Percentiles rank a stretch among this genome's conserved stretches.
phyloP scores from a whole-genome alignment of 139 green algal genomes.

The Yamagishiella unicocca region DNA sequence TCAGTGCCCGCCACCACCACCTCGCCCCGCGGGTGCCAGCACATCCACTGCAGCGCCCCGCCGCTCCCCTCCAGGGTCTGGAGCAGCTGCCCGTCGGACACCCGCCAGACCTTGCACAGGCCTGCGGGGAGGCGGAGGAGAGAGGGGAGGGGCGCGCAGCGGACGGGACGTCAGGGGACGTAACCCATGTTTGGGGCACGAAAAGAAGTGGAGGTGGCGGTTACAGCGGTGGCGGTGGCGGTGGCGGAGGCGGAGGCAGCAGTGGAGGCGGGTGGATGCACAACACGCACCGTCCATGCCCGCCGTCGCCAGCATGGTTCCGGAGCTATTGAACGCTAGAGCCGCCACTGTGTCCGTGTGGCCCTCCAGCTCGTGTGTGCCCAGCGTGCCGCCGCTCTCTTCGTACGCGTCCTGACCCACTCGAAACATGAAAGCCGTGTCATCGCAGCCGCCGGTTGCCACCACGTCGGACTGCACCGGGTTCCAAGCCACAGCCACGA shows the following conservation, averaged over 20 bases:
- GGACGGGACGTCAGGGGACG: neutral
- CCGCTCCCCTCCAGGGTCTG: constrained; percentile 85
- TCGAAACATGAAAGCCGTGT: constrained; percentile 83
- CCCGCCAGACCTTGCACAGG: constrained; percentile 80
- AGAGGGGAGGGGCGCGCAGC: neutral
- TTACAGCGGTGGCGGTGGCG: too few relatives aligned
- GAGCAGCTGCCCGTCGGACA: constrained; percentile 60
- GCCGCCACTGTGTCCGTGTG: constrained; percentile 90
- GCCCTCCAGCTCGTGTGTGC: constrained; percentile 75
- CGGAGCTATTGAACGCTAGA: constrained; percentile 84
- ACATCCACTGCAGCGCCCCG: constrained; percentile 89
- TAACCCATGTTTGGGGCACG: neutral
- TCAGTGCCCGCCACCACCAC: constrained; percentile 92
- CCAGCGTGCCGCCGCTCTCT: constrained; percentile 63
- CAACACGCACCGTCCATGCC: constrained; percentile 84
- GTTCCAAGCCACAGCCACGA: constrained; percentile 86
- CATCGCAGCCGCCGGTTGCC: constrained; percentile 84
- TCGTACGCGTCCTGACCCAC: constrained; percentile 79
- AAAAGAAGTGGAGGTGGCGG: too few relatives aligned
- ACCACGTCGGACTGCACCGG: constrained; percentile 73
- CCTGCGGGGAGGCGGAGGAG: constrained; percentile 50
- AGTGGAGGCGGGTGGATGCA: too few relatives aligned
- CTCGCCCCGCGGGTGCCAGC: constrained; percentile 93
- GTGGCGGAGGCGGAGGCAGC: too few relatives aligned
- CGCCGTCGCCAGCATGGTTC: constrained; percentile 84